Conservation (phyloP, 2,329 filamentous ascomycete species). For the Thermothelomyces thermophilus region DNA sequence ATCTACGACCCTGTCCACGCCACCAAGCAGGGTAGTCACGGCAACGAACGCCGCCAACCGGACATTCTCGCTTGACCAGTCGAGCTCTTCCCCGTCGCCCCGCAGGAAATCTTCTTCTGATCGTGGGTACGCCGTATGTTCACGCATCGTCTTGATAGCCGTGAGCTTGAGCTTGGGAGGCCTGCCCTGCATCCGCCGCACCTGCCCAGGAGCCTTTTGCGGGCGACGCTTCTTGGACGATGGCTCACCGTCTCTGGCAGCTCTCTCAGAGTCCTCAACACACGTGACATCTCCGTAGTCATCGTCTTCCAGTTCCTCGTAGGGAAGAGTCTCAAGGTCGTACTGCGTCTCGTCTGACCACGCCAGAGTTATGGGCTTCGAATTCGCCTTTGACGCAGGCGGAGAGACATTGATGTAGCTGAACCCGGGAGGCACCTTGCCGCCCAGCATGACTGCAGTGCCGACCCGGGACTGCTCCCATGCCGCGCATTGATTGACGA, state of each 20-base stretch:
- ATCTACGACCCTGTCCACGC: constrained; percentile 52
- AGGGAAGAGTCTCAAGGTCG: constrained; percentile 37
- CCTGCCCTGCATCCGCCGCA: constrained; percentile 15
- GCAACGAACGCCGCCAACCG: constrained; percentile 53
- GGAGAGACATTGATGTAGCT: constrained; percentile 35
- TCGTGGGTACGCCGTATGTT: constrained; percentile 31
- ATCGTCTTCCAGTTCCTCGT: constrained; percentile 33
- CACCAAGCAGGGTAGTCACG: constrained; percentile 52
- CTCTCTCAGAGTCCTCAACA: constrained; percentile 1
- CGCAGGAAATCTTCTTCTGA: constrained; percentile 31
- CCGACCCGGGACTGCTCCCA: constrained; percentile 41
- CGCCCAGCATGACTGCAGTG: constrained; percentile 29
- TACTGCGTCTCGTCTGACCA: constrained; percentile 38
- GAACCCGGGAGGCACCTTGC: constrained; percentile 32
- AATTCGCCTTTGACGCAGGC: constrained; percentile 22
- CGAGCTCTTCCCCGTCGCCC: constrained; percentile 31
- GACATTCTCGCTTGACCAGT: constrained; percentile 38
- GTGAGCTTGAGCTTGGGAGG: constrained; percentile 27
- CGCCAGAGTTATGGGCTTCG: constrained; percentile 26
- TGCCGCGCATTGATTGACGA: constrained; percentile 36
- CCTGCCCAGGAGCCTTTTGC: constrained; percentile 4
- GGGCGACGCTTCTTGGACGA: constrained; percentile 14
- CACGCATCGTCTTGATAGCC: constrained; percentile 26
- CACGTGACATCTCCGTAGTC: constrained; percentile 22
- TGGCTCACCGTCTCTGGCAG: neutral